Conservation (phyloP, 73 alveolate species). For the Halteria grandinella region DNA sequence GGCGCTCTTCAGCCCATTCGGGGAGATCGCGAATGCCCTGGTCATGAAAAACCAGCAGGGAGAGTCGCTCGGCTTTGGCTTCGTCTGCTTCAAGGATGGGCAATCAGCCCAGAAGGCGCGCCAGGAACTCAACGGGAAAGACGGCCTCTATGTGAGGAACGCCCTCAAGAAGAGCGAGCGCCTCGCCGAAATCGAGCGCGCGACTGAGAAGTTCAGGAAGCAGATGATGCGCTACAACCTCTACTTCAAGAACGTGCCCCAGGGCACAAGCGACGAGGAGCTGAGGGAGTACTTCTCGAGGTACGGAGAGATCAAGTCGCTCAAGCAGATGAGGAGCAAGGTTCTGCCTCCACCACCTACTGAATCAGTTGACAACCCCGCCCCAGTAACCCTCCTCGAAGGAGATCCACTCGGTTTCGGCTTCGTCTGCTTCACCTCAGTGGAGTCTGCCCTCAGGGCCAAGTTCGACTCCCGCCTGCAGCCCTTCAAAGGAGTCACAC, state of each 20-base stretch:
- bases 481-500: conserved; percentile 18
- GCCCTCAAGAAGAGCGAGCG: conserved; percentile 82
- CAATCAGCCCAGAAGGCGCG: conserved; percentile 83
- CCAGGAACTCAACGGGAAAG: conserved; percentile 70
- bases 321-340: conserved; percentile 50
- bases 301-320: conserved; percentile 48
- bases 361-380: no score
- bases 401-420: conserved; percentile 84
- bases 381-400: conserved; percentile 31
- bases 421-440: conserved; percentile 79
- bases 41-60: conserved; percentile 82
- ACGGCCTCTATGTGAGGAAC: conserved; percentile 81
- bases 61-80: conserved; percentile 85
- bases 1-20: conserved; percentile 70
- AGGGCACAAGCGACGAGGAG: conserved; percentile 60
- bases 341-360: background rate
- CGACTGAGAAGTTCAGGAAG: conserved; percentile 74
- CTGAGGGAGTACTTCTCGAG: conserved; percentile 52
- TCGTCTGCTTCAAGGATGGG: conserved; percentile 85
- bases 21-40: conserved; percentile 81
- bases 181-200: conserved; percentile 68
- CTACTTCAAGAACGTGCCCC: conserved; percentile 60
- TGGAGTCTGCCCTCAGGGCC: conserved; percentile 86
- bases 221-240: conserved; percentile 47
- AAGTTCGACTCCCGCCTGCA: conserved; percentile 19